phyloP scores from a whole-genome alignment of 192 early-diverging fungal species.

The Coemansia sp. region DNA sequence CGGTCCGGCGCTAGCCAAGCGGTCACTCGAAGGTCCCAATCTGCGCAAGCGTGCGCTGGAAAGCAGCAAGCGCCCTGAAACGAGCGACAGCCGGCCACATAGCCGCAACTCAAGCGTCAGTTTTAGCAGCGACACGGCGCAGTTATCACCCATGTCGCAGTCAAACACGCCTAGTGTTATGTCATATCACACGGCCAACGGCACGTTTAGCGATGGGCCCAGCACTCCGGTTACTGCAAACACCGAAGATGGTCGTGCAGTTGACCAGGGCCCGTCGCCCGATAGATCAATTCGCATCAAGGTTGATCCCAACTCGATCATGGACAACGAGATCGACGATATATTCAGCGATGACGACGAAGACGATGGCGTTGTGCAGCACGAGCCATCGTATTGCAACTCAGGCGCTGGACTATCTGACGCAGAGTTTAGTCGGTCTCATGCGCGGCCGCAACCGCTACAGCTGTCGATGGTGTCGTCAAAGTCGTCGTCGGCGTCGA shows the following conservation, averaged over 20 bases:
- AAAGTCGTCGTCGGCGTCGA: conserved; percentile 24
- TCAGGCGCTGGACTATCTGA: conserved; percentile 38
- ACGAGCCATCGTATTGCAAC: conserved; percentile 46
- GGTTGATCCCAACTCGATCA: conserved; percentile 27
- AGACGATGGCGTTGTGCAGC: conserved; percentile 33
- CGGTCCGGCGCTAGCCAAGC: conserved; percentile 10
- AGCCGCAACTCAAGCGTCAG: conserved; percentile 21
- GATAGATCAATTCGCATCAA: conserved; percentile 43
- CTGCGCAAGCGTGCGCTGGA: conserved; percentile 38
- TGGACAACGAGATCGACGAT: conserved; percentile 40
- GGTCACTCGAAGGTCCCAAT: conserved; percentile 14
- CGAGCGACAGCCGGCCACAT: conserved; percentile 10
- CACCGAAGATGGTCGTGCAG: neutral
- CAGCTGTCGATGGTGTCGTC: conserved; percentile 14
- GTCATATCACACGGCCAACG: conserved; percentile 43
- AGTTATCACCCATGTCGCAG: conserved; percentile 14
- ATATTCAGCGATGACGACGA: conserved; percentile 54
- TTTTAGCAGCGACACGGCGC: conserved; percentile 19
- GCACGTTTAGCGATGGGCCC: conserved; percentile 21
- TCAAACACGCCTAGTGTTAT: conserved; percentile 25
- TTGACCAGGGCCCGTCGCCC: neutral
- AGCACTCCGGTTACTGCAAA: neutral
- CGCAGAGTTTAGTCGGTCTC: neutral
- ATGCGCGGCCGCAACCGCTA: neutral
- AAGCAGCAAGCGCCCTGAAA: conserved; percentile 8